Evolutionary conservation across 2,329 filamentous ascomycete species (phyloP).

Genomic region (Rhinocladiella similis): DNA sequence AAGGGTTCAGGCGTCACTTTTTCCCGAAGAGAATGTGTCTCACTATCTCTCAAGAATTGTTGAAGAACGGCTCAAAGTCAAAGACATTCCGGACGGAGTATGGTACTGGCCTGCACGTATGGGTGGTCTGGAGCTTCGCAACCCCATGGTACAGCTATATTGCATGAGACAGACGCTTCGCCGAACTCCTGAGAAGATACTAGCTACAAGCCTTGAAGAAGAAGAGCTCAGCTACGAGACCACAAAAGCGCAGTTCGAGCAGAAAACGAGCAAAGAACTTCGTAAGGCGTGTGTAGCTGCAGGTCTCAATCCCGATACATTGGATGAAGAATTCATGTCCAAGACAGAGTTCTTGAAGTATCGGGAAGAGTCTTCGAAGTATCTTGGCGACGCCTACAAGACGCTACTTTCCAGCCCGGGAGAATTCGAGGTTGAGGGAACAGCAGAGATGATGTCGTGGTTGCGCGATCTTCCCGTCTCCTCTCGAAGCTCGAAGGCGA

Average conservation of each 20-base stretch:
- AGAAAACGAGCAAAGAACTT: background rate
- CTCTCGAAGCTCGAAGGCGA: background rate
- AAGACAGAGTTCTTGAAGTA: conserved; percentile 42
- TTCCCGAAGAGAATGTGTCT: conserved; percentile 50
- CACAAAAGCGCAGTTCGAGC: conserved; percentile 4
- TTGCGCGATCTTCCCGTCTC: conserved; percentile 14
- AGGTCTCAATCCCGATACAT: background rate
- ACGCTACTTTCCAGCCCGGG: conserved; percentile 35
- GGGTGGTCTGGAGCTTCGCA: conserved; percentile 52
- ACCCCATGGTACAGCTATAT: conserved; percentile 51
- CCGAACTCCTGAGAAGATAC: conserved; percentile 35
- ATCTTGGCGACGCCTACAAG: conserved; percentile 35
- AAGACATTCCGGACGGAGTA: conserved; percentile 51
- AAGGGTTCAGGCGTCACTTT: conserved; percentile 54
- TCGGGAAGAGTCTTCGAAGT: conserved; percentile 36
- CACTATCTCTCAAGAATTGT: conserved; percentile 58
- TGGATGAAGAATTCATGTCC: conserved; percentile 36
- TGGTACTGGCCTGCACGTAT: conserved; percentile 55
- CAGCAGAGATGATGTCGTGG: conserved; percentile 29
- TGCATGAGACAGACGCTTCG: conserved; percentile 47
- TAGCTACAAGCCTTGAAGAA: conserved; percentile 38
- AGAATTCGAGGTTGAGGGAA: conserved; percentile 34
- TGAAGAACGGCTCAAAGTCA: conserved; percentile 51
- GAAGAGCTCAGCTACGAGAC: conserved; percentile 42
- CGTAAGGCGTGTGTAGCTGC: background rate